phyloP scores from a whole-genome alignment of 768 basidiomycete species.

The Panellus pusillus region DNA sequence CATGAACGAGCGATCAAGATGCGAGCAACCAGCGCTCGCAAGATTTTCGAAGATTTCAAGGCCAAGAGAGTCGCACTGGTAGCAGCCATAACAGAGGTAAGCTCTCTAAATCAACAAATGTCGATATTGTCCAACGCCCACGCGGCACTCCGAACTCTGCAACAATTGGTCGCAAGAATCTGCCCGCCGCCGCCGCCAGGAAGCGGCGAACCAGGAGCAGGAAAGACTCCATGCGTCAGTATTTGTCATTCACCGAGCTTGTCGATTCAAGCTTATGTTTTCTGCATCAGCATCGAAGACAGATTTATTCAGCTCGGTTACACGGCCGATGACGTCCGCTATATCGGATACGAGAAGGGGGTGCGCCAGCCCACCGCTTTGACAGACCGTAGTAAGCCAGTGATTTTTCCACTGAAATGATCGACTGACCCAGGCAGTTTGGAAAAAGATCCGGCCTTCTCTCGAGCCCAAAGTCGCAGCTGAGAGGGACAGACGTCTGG shows the following conservation, averaged over 20 bases:
- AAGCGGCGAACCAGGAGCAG: not conserved
- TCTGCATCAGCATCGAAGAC: slow-evolving; percentile 17
- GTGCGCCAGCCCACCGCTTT: slow-evolving; percentile 17
- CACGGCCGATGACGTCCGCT: slow-evolving; percentile 10
- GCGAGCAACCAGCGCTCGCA: slow-evolving; percentile 24
- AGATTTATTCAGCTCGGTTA: slow-evolving; percentile 24
- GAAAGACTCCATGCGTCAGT: slow-evolving; percentile 17
- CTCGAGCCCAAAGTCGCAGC: slow-evolving; percentile 19
- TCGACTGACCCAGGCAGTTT: slow-evolving; percentile 16
- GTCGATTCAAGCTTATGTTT: not conserved
- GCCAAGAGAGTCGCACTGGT: slow-evolving; percentile 17
- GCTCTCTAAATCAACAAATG: not conserved
- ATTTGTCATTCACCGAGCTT: not conserved
- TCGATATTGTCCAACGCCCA: no score
- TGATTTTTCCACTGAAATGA: not conserved
- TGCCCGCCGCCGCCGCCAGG: not conserved
- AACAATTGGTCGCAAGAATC: slow-evolving; percentile 6
- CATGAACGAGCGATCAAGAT: slow-evolving; percentile 23
- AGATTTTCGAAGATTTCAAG: slow-evolving; percentile 28
- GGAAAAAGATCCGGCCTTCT: slow-evolving; percentile 24
- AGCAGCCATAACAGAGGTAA: slow-evolving; percentile 15
- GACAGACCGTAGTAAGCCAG: slow-evolving; percentile 28
- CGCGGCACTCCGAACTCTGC: slow-evolving; percentile 14
- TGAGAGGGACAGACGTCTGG: slow-evolving; percentile 8
- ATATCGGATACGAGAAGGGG: not conserved